Base-by-base conservation (phyloP, 2,329 filamentous ascomycete genomes). In the Penicillium sp. region DNA sequence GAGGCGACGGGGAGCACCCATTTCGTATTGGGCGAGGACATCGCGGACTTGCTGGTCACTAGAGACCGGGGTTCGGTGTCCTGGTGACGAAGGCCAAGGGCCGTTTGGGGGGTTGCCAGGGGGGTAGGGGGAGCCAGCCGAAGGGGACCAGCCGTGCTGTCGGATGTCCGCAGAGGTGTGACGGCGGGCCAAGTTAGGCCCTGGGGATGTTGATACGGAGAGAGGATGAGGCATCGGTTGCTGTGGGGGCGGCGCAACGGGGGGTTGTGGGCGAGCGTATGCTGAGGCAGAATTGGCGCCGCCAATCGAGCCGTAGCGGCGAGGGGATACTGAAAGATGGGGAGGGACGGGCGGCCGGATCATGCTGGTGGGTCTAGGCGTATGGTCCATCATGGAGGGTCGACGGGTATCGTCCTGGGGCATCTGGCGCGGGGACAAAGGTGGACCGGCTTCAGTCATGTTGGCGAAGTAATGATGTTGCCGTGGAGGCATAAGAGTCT, bases 81-180 rank as follows among this genome's bases (percentile, higher is more conserved):
- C 54, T 8, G 86, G 87, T 25, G 87, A 89, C 17, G 86, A 86
- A 17, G 87, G 86, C 86, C 87, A 90, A 60, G 86, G 85, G 37
- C 86, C 81, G 19, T 86, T 87, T 6, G 87, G 86, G 8, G 82
- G 79, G 69, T 85, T 81, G 12, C 86, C 86, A 4, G 88, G 87
- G 8, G 84, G 81, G 69, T 86, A 89, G 12, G 88, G 89, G 6
- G 88, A 89, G 27, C 80, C 70, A 49, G 72, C 69, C 50, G 72
- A 66, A 41, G 73, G 71, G 81, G 81, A 88, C 86, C 90, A 93
- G 38, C 89, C 91, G 71, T 92, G 89, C 67, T 93, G 89, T 53
- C 94, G 88, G 66, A 99, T 97, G 72, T 99, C 94, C 58, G 94
- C 94, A 40, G 93, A 93, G 2, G 94, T 99, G 76, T 99, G 94